These are phyloP conservation scores for Hydrangea macrophylla DNA, from an alignment of 148 eudicot species.

Conservation along the genomic window DNA sequence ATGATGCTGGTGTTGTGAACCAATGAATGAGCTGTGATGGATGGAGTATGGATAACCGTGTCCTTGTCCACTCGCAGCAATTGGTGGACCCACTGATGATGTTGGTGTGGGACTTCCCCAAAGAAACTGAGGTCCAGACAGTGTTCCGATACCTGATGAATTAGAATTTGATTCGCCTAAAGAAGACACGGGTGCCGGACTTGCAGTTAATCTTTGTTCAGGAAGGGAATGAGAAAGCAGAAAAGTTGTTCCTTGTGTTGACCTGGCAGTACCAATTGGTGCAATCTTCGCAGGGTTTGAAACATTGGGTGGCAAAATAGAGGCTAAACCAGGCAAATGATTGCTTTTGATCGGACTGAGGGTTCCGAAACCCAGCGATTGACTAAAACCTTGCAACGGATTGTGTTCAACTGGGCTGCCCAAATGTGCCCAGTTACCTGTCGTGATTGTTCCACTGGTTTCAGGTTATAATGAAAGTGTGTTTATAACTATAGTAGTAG, in stretches of 20 bases:
- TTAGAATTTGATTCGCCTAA: conserved; percentile 34
- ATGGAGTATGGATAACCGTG: conserved; percentile 30
- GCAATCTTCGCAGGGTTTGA: conserved; percentile 43
- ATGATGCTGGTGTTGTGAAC: conserved; percentile 33
- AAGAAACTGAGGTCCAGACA: conserved; percentile 56
- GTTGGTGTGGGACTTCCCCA: conserved; percentile 55
- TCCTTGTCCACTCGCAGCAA: conserved; percentile 24
- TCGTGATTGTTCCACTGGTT: background rate
- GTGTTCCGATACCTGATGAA: conserved; percentile 35
- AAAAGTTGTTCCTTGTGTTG: conserved; percentile 26
- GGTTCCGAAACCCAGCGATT: conserved; percentile 28
- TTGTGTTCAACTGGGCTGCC: conserved; percentile 44
- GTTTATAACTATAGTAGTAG: background rate
- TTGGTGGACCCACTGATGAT: conserved; percentile 28
- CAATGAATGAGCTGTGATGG: conserved; percentile 30
- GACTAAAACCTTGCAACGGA: conserved; percentile 38
- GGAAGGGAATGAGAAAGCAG: conserved; percentile 32
- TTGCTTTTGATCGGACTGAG: conserved; percentile 38
- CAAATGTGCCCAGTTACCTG: conserved; percentile 48
- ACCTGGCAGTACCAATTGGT: conserved; percentile 32
- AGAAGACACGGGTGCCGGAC: conserved; percentile 35
- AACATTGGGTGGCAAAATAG: conserved; percentile 32
- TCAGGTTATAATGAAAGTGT: background rate
- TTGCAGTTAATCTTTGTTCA: conserved; percentile 28
- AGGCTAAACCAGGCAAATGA: conserved; percentile 38